Percentiles rank a stretch among this genome's conserved stretches.
Evolutionary conservation across 164 flowering plant species (phyloP).

Genomic region (Tetrastigma voinierianum): DNA sequence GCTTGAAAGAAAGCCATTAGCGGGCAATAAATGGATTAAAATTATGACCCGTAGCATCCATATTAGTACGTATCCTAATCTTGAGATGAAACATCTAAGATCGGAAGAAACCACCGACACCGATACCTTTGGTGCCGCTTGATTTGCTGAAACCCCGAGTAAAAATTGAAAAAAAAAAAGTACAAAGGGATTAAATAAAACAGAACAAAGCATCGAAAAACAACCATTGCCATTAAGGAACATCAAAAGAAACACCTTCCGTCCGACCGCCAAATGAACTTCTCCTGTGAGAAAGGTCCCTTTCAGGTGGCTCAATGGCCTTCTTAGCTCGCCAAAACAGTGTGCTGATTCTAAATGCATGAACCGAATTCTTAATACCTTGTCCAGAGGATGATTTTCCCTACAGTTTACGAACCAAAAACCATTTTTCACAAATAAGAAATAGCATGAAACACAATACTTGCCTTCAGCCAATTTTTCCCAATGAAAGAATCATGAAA

Average conservation of each 20-base stretch:
- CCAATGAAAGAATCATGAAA: neutral
- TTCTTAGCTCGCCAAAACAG: constrained; percentile 79
- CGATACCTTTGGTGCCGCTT: constrained; percentile 40
- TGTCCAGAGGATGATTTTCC: constrained; percentile 20
- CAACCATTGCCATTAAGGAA: neutral
- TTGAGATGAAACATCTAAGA: constrained; percentile 58
- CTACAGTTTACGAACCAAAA: constrained; percentile 21
- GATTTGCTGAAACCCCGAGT: constrained; percentile 34
- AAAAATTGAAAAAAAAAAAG: neutral
- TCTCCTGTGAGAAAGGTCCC: constrained; percentile 46
- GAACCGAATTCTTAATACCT: constrained; percentile 10
- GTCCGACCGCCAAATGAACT: constrained; percentile 51
- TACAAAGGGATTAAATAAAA: neutral
- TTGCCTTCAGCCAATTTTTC: too few species aligned
- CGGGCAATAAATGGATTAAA: constrained; percentile 80
- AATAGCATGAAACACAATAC: too few species aligned
- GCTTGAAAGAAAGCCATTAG: constrained; percentile 89
- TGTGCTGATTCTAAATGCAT: constrained; percentile 38
- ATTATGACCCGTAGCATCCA: constrained; percentile 66
- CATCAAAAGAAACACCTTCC: constrained; percentile 36
- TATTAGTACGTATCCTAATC: constrained; percentile 88
- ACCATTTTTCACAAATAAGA: neutral
- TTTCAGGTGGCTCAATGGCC: constrained; percentile 36
- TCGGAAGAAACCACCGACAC: constrained; percentile 71
- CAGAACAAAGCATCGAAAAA: neutral